Conservation (phyloP, 768 basidiomycete species). For the Clavaria fumosa region DNA sequence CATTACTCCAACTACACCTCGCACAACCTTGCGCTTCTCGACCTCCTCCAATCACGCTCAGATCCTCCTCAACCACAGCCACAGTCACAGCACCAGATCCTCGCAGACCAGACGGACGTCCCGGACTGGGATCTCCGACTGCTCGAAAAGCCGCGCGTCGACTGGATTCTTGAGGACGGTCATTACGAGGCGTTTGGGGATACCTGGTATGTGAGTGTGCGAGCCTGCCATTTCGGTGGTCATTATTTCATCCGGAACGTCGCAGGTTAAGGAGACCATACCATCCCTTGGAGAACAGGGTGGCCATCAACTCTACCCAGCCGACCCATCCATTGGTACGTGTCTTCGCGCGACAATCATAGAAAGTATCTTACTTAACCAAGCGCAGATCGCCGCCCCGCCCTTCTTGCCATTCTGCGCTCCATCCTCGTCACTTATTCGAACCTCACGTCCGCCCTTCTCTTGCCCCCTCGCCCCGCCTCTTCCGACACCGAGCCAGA, state of each 20-base stretch:
- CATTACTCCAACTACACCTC: constrained; percentile 67
- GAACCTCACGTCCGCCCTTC: constrained; percentile 49
- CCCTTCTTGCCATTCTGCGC: constrained; percentile 52
- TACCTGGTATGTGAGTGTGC: constrained; percentile 76
- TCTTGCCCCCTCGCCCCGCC: constrained; percentile 45
- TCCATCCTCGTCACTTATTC: constrained; percentile 75
- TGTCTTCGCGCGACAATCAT: background rate
- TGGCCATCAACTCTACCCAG: constrained; percentile 66
- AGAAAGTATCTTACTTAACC: background rate
- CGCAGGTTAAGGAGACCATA: constrained; percentile 67
- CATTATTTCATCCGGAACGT: constrained; percentile 4
- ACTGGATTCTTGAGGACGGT: constrained; percentile 78
- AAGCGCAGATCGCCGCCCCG: constrained; percentile 56
- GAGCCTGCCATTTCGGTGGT: constrained; percentile 9
- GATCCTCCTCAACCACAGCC: constrained; percentile 24
- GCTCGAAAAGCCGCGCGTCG: constrained; percentile 75
- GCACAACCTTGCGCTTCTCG: constrained; percentile 56
- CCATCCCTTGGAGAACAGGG: constrained; percentile 73
- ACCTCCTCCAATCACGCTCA: constrained; percentile 39
- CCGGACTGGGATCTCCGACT: constrained; percentile 65
- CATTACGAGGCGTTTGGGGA: constrained; percentile 79
- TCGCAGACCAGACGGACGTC: constrained; percentile 56
- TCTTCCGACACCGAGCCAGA: constrained; percentile 36
- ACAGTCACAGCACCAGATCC: constrained; percentile 42
- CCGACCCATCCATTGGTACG: constrained; percentile 53